Evolutionary conservation across 495 filamentous ascomycete genomes (phyloP).

Genomic region (Penicillium simplicissimum): DNA sequence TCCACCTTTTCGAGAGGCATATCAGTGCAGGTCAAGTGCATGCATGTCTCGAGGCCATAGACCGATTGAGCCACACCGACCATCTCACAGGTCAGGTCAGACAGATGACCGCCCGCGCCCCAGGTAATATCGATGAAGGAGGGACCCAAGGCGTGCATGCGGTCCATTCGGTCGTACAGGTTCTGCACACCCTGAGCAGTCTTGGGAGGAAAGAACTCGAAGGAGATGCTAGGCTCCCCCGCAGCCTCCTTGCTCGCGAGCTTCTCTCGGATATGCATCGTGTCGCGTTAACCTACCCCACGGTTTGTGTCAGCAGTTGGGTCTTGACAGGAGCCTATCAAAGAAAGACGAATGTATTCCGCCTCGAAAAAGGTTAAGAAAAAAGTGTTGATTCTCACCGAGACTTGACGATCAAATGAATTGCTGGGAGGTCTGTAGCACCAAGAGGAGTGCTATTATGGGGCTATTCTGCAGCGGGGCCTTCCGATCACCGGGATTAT

Average conservation of each 20-base stretch:
- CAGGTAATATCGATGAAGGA: constrained; percentile 98
- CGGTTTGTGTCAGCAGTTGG: constrained; percentile 12
- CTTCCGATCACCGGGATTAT: constrained; percentile 22
- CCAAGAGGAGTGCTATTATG: constrained; percentile 13
- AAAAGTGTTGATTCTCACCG: background rate
- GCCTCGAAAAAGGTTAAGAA: background rate
- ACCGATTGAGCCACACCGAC: constrained; percentile 95
- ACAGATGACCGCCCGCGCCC: constrained; percentile 91
- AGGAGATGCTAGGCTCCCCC: constrained; percentile 85
- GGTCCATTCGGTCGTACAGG: constrained; percentile 98
- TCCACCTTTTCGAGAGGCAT: constrained; percentile 93
- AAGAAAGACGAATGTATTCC: background rate
- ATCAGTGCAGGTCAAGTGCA: constrained; percentile 98
- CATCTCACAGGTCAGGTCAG: constrained; percentile 96
- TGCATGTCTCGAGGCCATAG: constrained; percentile 95
- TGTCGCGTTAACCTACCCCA: constrained; percentile 26
- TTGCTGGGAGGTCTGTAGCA: constrained; percentile 13
- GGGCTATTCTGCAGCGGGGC: constrained; percentile 15
- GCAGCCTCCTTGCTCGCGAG: constrained; percentile 76
- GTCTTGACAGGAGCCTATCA: background rate
- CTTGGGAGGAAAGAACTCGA: constrained; percentile 99
- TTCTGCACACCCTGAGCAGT: constrained; percentile 98
- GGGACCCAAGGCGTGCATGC: constrained; percentile 92
- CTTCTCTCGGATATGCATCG: constrained; percentile 91
- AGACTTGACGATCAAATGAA: constrained; percentile 7